Evolutionary conservation across 2,329 filamentous ascomycete genomes (phyloP), one percentile per base, ranked within the genome.

Genomic region (Colletotrichum orchidophilum): DNA sequence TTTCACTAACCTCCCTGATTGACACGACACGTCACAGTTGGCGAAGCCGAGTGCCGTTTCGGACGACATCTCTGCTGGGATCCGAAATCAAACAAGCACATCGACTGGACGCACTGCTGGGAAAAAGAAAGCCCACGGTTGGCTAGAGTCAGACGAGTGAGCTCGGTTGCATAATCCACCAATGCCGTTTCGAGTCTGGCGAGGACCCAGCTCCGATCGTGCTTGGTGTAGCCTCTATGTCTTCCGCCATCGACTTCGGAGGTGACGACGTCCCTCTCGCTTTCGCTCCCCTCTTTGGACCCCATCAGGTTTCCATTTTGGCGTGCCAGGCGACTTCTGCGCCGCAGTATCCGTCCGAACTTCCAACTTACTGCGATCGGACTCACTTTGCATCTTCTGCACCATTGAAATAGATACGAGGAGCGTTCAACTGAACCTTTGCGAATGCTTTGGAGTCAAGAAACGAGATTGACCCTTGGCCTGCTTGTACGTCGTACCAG

Each of bases 151-250:
- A 66, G 62, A 26, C 42, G 33, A n/a, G n/a, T 29, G 18, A 67
- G 57, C 63, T 58, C 63, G 50, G 57, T 33, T 58, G 52, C 42
- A 71, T 59, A 59, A 63, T 39, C 39, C 68, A 71, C 64, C 64
- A 71, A 71, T 71, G 52, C 49, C 26, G 58, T 18, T 15, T 49
- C 58, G 58, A 63, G 64, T 24, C 64, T 68, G 24, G 42, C 53
- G 55, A 71, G 64, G 64, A 71, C 68, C 64, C 58, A 68, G 53
- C 64, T 71, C 68, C 64, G 58, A 67, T n/a, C 3, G 39, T 11
- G 26, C n/a, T 29, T 60, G 58, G 24, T 13, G 26, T 15, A 12
- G 13, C n/a, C n/a, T n/a, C n/a, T n/a, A n/a, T n/a, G 39, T 13
- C 39, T 46, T 46, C 39, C 33, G 15, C 13, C 9, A 29, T 59